Base-by-base conservation (phyloP, 768 basidiomycete species). In the Boletellus sp. region DNA sequence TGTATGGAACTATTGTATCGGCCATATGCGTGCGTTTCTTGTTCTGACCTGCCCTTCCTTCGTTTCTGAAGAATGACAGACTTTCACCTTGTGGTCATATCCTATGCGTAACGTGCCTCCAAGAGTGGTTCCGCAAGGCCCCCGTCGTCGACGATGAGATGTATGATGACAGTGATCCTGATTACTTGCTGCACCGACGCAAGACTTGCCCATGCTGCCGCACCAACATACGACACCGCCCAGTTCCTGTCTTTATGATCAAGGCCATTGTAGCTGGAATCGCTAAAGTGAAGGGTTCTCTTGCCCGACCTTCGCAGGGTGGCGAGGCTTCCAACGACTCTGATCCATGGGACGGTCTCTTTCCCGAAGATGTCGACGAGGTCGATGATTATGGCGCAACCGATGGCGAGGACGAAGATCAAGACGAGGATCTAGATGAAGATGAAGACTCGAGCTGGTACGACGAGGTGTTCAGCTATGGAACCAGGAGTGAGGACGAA, bases 191-290 rank as follows among this genome's bases (percentile, higher is more conserved):
- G 24, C 72, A 72, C 51, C 79, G 86, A 22, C 71, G 75, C 20
- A 90, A 90, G 63, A 79, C 82, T 1, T 90, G 87, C 58, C 87
- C 87, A 1, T 81, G 79, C 49, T 90, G 87, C 62, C 80, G 87
- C 43, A 67, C 84, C 6, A 61, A 60, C 9, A 74, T 89, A 17
- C 70, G 67, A 22, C 74, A 73, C 42, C 78, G 83, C 23, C 87
- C 87, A 5, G 78, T 81, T 22, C 86, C 85, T 1, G 72, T 87
- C 20, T 89, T 85, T 58, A 63, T 87, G 59, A 73, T 90, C 42
- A 87, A 86, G 64, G 73, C 76, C 16, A 72, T 88, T 23, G 73
- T 75, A 0, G 65, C 73, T 13, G 71, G 77, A 3, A 57, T 89
- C 15, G 64, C 66, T 32, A 80, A 78, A 52, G 68, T 63, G n/a